Base-by-base conservation (phyloP, 1,284 basidiomycete genomes). In the Cutaneotrichosporon sp. region DNA sequence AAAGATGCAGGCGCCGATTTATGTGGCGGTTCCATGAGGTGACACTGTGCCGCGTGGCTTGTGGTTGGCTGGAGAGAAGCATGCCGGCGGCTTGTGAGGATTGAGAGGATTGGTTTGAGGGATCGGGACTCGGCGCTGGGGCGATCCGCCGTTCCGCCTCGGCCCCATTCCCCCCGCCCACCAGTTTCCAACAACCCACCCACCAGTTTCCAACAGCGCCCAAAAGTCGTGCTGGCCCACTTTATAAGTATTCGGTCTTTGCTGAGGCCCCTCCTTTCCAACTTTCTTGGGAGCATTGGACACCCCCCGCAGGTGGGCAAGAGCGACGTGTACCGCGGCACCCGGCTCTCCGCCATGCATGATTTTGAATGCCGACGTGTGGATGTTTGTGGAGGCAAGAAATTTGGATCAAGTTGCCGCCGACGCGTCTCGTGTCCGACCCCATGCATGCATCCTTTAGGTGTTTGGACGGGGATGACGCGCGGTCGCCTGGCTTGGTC, bases 151-250 rank as follows among this genome's bases (percentile, higher is more conserved):
- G 16, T 42, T 42, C 38, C 38, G 38, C 18, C 38, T 42, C 38
- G 16, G 14, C 18, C 18, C 38, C 16, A 6, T 8, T n/a, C 18
- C 3, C 18, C 14, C 34, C 34, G 16, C 13, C 38, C 18, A 10
- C 14, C 42, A n/a, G 45, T 46, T 46, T 46, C 45, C 45, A 46
- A 46, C 45, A n/a, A 46, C 45, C 22, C 8, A 25, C 2, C 22
- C 22, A 11, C 3, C 9, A 13, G 45, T 46, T 46, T 46, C 45
- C 45, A 25, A 46, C 45, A 25, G 18, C 3, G n/a, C 6, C n/a
- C 38, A 18, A 42, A 46, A 46, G 45, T 46, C 45, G 45, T 46
- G 38, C 38, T 42, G 38, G 38, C 38, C 18, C 38, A 42, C 38
- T 42, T 42, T 18, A n/a, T n/a, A 42, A 42, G 38, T n/a, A 46